Base-by-base conservation (phyloP, 495 filamentous ascomycete genomes). In the Alectoria sarmentosa region DNA sequence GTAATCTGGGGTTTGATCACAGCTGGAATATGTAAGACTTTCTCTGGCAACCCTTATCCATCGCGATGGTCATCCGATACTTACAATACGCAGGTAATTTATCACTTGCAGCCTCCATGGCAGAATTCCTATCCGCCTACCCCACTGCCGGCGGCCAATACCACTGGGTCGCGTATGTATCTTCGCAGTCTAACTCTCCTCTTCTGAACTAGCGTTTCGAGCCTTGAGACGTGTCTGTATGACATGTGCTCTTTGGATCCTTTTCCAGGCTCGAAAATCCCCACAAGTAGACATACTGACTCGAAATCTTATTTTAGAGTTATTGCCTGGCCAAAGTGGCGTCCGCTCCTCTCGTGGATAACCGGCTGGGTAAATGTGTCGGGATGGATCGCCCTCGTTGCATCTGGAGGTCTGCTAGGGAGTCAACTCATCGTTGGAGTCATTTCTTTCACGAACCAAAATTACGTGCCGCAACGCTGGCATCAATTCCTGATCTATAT, bases 401-500 rank as follows among this genome's bases (percentile, higher is more conserved):
- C 81, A 5, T 80, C 76, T 42, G 79, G 79, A 46, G 79, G 77
- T 55, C 79, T 83, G 60, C 71, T 74, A 34, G 78, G 74, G 11
- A 77, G 75, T 44, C 77, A 81, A 57, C 71, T 82, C 39, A 78
- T 82, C 38, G 66, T 79, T 0, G 78, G 79, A 44, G 67, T 79
- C 55, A 76, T 80, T 28, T 72, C 75, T n/a, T 71, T 82, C 15
- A 72, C 73, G 67, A 65, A 78, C 63, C 67, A 74, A 21, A 67
- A 37, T 39, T 91, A 86, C 69, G 72, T 74, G 23, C 66, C 82
- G 14, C 66, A 88, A 65, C 69, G 82, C 21, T 69, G 67, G 87
- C 89, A 91, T 69, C 86, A 89, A 67, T 89, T 92, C 70, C 73
- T 90, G 23, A 83, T 91, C 34, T 91, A 91, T 71, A 79, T 89